Evolutionary conservation across 2,329 filamentous ascomycete species (phyloP), one percentile per base, ranked within the genome.

Genomic region (Fusarium verticillioides): DNA sequence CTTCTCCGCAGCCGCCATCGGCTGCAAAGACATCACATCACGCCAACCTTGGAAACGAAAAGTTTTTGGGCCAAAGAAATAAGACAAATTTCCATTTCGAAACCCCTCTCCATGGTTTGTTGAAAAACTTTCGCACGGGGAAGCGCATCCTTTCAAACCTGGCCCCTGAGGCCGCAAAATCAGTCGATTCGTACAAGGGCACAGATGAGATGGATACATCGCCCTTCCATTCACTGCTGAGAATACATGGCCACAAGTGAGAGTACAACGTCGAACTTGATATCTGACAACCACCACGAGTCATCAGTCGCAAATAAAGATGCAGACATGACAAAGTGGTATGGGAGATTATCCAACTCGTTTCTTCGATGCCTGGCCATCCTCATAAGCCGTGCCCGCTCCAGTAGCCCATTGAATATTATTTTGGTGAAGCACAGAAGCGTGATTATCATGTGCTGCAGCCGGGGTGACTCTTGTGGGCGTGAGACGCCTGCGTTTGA

Each of bases 151-250:
- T 28, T 49, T 53, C 57, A 67, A 63, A 39, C 65, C 52, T 43
- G 60, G 40, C 58, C 54, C 36, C 44, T 32, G 50, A 59, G 34
- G 43, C 43, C 42, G 49, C 56, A 57, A 66, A 67, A 77, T 65
- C 70, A 67, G 70, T 69, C 67, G 56, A 76, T 75, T 57, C 50
- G 37, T 30, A 28, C 23, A 62, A 46, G 50, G 43, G 39, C 32
- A 46, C 42, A 34, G 16, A 47, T 53, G 50, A 44, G 26, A 44
- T 26, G 26, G 26, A 26, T 46, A 34, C 50, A 46, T 13, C 47
- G 42, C 63, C 43, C 63, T n/a, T 39, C 26, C 32, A 49, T 60
- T 40, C 36, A 52, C 63, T 61, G 44, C 49, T 36, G 52, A 64
- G 63, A 58, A 65, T 63, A 73, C n/a, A 60, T 21, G 34, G 21